Evolutionary conservation across 2,329 filamentous ascomycete genomes (phyloP), one percentile per base, ranked within the genome.

Genomic region (Aspergillus texensis): DNA sequence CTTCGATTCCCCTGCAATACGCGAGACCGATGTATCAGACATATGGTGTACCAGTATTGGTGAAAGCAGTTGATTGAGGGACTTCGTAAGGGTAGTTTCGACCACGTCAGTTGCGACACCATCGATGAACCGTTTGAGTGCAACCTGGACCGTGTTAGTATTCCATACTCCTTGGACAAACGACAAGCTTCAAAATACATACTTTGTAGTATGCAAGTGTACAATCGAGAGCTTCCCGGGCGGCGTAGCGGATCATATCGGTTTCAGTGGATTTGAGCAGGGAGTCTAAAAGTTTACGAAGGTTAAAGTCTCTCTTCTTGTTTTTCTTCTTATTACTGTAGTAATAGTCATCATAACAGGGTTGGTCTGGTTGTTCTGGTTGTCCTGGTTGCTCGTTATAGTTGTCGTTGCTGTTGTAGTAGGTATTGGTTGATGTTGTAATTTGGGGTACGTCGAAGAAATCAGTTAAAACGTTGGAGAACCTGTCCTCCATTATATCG

Each of bases 191-290:
- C 4, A 32, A 28, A 4, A n/a, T 32, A 57, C 50, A 56, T 63
- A 81, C 81, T 75, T 82, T 79, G 70, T 83, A 83, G 54, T 61
- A 83, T 1, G 81, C 79, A 57, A 80, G 67, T 76, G 82, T 79
- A 55, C 74, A 77, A 61, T 81, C 76, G 8, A 78, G 62, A 11
- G 77, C 78, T 57, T 79, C 73, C 0, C 72, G 77, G 21, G 77
- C 78, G 4, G 79, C 79, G 62, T 73, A 76, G 2, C 60, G 61
- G 46, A 77, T 72, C 75, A 80, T 79, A 62, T 81, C 72, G 1
- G 64, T 64, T 62, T 79, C 74, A 8, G 60, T 65, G 62, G 28
- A 19, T n/a, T 67, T 43, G n/a, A 71, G 41, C 26, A 72, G 63
- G 0, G 60, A 62, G 28, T 66, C 56, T n/a, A 67, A 61, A 56